Conservation (phyloP, 306 rosid species). For the Inga leiocalycina region DNA sequence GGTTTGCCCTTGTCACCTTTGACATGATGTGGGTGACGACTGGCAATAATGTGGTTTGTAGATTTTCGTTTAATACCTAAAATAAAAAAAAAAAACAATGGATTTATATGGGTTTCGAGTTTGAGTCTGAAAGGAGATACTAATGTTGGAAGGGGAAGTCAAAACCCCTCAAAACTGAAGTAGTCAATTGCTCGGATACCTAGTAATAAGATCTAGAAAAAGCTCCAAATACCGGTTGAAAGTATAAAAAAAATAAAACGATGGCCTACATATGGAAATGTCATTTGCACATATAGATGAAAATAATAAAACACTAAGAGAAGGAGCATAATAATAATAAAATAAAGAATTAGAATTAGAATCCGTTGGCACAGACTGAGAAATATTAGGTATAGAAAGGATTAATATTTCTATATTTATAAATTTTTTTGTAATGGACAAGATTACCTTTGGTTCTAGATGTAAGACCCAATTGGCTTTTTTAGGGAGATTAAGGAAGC, state of each 20-base stretch:
- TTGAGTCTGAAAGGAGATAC: too few species aligned
- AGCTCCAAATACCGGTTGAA: too few species aligned
- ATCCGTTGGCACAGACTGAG: neutral
- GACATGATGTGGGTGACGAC: neutral
- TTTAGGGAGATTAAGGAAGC: too few species aligned
- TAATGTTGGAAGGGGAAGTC: too few species aligned
- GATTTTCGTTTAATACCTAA: neutral
- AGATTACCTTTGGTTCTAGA: too few species aligned
- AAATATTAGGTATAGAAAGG: neutral
- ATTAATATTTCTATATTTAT: neutral
- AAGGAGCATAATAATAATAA: neutral
- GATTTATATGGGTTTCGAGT: too few species aligned
- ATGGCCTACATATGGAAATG: neutral
- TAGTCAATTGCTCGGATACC: too few species aligned
- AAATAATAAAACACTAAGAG: too few species aligned
- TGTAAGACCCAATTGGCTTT: too few species aligned
- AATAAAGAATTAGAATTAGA: neutral
- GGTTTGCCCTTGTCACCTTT: neutral
- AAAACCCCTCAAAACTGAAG: too few species aligned
- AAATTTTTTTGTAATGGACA: neutral
- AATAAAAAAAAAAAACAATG: neutral
- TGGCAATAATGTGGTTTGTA: neutral
- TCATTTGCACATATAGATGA: neutral
- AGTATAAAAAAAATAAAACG: too few species aligned
- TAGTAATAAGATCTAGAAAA: too few species aligned